A percentile compares a stretch with the other conserved stretches of the same genome.
phyloP scores from a whole-genome alignment of 1,139 yeast genomes.

The Geotrichum fermentans region DNA sequence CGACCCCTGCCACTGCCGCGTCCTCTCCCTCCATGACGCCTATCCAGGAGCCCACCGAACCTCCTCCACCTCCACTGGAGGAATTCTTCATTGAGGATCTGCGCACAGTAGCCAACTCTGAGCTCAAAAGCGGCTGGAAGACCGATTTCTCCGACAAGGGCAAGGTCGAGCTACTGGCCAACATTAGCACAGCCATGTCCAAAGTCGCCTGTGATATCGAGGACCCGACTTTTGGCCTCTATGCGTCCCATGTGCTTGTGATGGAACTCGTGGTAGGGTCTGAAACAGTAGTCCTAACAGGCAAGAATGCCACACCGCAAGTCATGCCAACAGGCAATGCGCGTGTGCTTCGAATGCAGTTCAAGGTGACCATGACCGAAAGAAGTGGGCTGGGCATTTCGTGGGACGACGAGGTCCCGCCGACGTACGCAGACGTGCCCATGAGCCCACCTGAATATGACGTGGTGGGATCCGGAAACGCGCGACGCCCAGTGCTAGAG shows the following conservation, averaged over 20 bases:
- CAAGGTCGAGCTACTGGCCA: slow-evolving; percentile 52
- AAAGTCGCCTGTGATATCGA: slow-evolving; percentile 69
- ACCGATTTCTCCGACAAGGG: slow-evolving; percentile 78
- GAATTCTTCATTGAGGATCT: slow-evolving; percentile 55
- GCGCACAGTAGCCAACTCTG: slow-evolving; percentile 73
- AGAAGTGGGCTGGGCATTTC: slow-evolving; percentile 93
- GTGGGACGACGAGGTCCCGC: slow-evolving; percentile 99
- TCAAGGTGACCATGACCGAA: slow-evolving; percentile 73
- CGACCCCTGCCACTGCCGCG: not conserved
- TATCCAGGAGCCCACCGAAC: slow-evolving; percentile 25
- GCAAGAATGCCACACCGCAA: slow-evolving; percentile 19
- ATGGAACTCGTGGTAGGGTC: slow-evolving; percentile 90
- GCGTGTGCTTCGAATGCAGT: slow-evolving; percentile 89
- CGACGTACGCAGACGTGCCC: slow-evolving; percentile 83
- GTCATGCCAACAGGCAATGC: slow-evolving; percentile 79
- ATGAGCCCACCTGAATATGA: slow-evolving; percentile 81
- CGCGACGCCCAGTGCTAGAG: slow-evolving; percentile 33
- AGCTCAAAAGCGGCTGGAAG: slow-evolving; percentile 88
- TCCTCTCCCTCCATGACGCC: slow-evolving; percentile 5
- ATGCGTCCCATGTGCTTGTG: slow-evolving; percentile 67
- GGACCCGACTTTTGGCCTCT: slow-evolving; percentile 75
- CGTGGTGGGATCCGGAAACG: slow-evolving; percentile 22
- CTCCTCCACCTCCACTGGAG: slow-evolving; percentile 23
- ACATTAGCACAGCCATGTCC: slow-evolving; percentile 41
- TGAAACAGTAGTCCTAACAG: slow-evolving; percentile 48